Percentiles rank a stretch among this genome's conserved stretches.
Evolutionary conservation across 768 basidiomycete species (phyloP).

Genomic region (Coprinopsis cinerea): DNA sequence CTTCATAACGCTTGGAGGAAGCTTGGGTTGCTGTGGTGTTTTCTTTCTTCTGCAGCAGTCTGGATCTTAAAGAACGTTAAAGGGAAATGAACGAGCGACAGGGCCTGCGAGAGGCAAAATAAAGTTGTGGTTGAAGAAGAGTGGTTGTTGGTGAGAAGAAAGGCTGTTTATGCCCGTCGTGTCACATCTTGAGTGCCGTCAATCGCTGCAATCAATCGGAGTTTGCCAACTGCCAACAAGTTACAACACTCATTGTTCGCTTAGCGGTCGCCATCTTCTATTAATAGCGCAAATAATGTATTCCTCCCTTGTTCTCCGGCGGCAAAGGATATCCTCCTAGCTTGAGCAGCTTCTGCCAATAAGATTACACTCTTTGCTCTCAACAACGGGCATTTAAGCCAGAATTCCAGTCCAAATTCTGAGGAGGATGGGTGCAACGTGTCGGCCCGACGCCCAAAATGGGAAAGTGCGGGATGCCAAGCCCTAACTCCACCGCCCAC

Average conservation of each 20-base stretch:
- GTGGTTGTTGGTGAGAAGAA: not conserved
- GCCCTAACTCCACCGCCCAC: not conserved
- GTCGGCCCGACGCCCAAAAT: not conserved
- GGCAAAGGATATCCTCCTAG: too few species aligned
- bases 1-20: not conserved
- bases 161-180: not conserved
- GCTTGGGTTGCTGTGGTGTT: not conserved
- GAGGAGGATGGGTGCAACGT: not conserved
- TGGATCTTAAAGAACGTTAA: not conserved
- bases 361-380: too few species aligned
- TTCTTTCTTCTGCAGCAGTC: not conserved
- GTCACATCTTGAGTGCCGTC: not conserved
- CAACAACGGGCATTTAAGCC: too few species aligned
- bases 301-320: too few species aligned
- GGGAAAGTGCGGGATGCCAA: not conserved
- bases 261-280: too few species aligned
- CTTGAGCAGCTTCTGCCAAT: too few species aligned
- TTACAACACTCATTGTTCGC: not conserved
- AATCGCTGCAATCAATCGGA: not conserved
- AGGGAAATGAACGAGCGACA: conserved; percentile 3
- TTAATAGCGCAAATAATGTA: too few species aligned
- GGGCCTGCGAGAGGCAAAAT: not conserved
- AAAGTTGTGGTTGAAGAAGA: not conserved
- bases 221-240: not conserved
- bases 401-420: too few species aligned